Evolutionary conservation across 169 alveolate species (phyloP).

Genomic region (Plasmodium gallinaceum): DNA sequence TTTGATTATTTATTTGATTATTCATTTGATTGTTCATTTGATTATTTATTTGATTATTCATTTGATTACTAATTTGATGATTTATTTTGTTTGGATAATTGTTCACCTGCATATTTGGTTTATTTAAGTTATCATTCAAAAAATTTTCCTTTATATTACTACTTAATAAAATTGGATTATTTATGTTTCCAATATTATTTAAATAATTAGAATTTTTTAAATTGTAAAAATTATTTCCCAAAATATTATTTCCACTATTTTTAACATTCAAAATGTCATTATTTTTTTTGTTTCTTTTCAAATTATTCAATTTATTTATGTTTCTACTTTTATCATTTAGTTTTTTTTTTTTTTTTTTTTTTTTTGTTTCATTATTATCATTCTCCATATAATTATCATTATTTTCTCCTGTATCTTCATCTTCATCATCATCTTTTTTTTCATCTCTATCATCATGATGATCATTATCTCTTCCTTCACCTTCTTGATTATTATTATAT

Average conservation of each 20-base stretch:
- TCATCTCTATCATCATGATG: constrained; percentile 6
- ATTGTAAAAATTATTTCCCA: constrained; percentile 9
- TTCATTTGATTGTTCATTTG: too few relatives aligned
- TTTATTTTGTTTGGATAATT: constrained; percentile 13
- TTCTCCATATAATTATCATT: constrained; percentile 19
- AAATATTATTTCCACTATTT: constrained; percentile 26
- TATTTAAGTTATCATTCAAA: constrained; percentile 17
- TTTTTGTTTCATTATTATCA: constrained; percentile 12
- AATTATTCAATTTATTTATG: constrained; percentile 31
- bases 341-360: constrained; percentile 22
- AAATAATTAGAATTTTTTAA: constrained; percentile 4
- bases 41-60: too few relatives aligned
- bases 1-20: neutral
- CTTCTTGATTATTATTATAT: neutral
- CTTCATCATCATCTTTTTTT: constrained; percentile 6
- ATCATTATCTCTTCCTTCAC: neutral
- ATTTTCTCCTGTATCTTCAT: neutral
- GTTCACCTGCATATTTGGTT: neutral
- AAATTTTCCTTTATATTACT: constrained; percentile 12
- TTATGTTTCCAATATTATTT: neutral
- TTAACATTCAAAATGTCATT: neutral
- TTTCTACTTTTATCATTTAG: constrained; percentile 58
- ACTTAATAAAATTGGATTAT: constrained; percentile 13
- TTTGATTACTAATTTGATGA: neutral
- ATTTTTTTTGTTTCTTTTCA: constrained; percentile 17